phyloP scores from a whole-genome alignment of 163 green algal genomes.

The Scenedesmus sp. region DNA sequence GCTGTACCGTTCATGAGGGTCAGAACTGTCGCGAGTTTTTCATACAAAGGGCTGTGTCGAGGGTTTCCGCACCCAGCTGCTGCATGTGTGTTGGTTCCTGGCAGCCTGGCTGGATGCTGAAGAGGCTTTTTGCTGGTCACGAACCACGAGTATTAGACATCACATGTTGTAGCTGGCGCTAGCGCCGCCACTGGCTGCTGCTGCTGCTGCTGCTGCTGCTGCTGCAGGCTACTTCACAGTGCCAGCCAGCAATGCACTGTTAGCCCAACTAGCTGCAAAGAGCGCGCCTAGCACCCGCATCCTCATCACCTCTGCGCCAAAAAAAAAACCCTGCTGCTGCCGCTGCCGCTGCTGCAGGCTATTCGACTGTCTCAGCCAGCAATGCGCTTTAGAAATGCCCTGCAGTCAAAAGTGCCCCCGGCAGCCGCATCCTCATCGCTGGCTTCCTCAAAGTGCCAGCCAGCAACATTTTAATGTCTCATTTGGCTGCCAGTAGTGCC shows the following conservation, averaged over 20 bases:
- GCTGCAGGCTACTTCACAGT: slow-evolving; percentile 5
- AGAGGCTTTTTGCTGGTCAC: not conserved
- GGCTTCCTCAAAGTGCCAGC: not conserved
- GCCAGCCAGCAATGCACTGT: not conserved
- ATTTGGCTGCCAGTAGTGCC: not conserved
- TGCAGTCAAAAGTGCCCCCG: not conserved
- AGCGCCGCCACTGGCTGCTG: not conserved
- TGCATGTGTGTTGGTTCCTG: not conserved
- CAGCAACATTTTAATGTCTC: not conserved
- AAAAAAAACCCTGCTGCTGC: not conserved
- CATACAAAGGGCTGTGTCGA: too few species aligned
- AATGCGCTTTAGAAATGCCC: not conserved
- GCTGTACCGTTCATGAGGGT: too few species aligned
- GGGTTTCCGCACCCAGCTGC: too few species aligned
- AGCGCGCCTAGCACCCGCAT: slow-evolving; percentile 17
- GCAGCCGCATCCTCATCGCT: slow-evolving; percentile 30
- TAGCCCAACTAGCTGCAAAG: not conserved
- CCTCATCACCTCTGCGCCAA: slow-evolving; percentile 27
- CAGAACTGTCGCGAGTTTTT: too few species aligned
- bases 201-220: not conserved
- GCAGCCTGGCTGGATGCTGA: not conserved
- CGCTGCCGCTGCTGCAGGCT: not conserved
- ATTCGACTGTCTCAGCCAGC: not conserved
- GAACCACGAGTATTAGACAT: too few species aligned
- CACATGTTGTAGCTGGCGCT: not conserved